Conservation (phyloP, 2,329 filamentous ascomycete species). For the Apiospora malaysiana region DNA sequence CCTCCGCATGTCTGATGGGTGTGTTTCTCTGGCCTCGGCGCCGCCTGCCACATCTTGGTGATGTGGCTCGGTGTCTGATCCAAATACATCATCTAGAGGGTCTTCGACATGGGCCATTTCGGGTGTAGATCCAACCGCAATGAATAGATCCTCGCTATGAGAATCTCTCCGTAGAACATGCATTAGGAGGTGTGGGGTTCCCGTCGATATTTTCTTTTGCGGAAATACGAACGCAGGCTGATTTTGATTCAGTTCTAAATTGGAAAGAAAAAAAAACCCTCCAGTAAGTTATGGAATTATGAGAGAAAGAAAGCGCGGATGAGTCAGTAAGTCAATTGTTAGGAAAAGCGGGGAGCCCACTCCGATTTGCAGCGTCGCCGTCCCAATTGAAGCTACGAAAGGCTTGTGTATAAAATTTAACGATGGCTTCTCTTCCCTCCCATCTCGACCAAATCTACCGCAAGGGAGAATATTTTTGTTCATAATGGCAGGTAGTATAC, state of each 20-base stretch:
- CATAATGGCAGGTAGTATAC: too few species aligned
- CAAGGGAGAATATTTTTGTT: too few species aligned
- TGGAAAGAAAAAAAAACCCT: neutral
- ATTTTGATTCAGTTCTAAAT: neutral
- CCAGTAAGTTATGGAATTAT: neutral
- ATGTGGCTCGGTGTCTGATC: slow-evolving; percentile 25
- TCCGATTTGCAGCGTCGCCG: neutral
- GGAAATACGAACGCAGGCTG: neutral
- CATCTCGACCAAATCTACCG: too few species aligned
- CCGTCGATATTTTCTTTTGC: neutral
- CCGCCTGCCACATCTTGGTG: slow-evolving; percentile 22
- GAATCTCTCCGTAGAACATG: slow-evolving; percentile 27
- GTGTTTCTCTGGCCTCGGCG: slow-evolving; percentile 30
- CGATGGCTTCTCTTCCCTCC: neutral
- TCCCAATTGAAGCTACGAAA: neutral
- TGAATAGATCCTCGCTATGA: slow-evolving; percentile 27
- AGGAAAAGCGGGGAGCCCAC: neutral
- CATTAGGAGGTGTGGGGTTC: slow-evolving; percentile 22
- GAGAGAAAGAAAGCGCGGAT: neutral
- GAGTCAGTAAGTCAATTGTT: slow-evolving; percentile 7
- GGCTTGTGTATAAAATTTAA: neutral
- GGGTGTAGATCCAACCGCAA: slow-evolving; percentile 18
- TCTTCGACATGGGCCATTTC: slow-evolving; percentile 22
- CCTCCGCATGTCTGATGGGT: slow-evolving; percentile 71
- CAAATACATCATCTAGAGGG: slow-evolving; percentile 27